These are phyloP conservation scores for Silene latifolia DNA, from an alignment of 148 eudicot genomes.

Conservation along the genomic window DNA sequence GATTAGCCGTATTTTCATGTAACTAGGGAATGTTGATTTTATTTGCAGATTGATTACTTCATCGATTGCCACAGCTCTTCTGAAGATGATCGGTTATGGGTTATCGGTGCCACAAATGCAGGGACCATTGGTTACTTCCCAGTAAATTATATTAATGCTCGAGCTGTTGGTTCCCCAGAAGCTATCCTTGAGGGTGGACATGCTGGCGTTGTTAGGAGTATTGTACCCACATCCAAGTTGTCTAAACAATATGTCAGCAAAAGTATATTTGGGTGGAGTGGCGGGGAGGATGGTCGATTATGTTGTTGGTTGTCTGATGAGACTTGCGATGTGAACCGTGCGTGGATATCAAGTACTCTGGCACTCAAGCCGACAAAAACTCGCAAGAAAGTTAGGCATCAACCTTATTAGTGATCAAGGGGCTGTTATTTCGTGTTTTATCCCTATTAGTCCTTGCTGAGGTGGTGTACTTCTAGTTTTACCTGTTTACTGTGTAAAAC, in stretches of 20 bases:
- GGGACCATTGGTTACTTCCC: slow-evolving; percentile 91
- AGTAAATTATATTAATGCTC: slow-evolving; percentile 32
- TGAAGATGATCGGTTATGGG: slow-evolving; percentile 63
- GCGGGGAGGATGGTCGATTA: slow-evolving; percentile 94
- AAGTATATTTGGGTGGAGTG: slow-evolving; percentile 90
- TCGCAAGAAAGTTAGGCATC: slow-evolving; percentile 60
- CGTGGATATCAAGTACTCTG: slow-evolving; percentile 70
- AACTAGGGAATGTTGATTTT: background rate
- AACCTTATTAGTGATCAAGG: slow-evolving; percentile 47
- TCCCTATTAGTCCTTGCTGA: too few relatives aligned
- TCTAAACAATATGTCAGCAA: slow-evolving; percentile 27
- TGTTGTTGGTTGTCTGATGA: slow-evolving; percentile 91
- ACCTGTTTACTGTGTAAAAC: too few relatives aligned
- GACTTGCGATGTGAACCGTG: slow-evolving; percentile 41
- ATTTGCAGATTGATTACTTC: slow-evolving; percentile 84
- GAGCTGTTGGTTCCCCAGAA: slow-evolving; percentile 53
- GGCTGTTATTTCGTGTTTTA: background rate
- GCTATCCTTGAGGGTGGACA: slow-evolving; percentile 93
- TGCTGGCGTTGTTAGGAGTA: slow-evolving; percentile 63
- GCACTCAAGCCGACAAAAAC: slow-evolving; percentile 46
- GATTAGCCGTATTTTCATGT: background rate
- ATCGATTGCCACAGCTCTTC: slow-evolving; percentile 73
- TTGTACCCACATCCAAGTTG: slow-evolving; percentile 48
- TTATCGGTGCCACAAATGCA: slow-evolving; percentile 79
- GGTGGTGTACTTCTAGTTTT: too few relatives aligned